A percentile compares a stretch with the other conserved stretches of the same genome.
Evolutionary conservation across 257 asterid genomes (phyloP).

Genomic region (Ajuga chamaepitys): DNA sequence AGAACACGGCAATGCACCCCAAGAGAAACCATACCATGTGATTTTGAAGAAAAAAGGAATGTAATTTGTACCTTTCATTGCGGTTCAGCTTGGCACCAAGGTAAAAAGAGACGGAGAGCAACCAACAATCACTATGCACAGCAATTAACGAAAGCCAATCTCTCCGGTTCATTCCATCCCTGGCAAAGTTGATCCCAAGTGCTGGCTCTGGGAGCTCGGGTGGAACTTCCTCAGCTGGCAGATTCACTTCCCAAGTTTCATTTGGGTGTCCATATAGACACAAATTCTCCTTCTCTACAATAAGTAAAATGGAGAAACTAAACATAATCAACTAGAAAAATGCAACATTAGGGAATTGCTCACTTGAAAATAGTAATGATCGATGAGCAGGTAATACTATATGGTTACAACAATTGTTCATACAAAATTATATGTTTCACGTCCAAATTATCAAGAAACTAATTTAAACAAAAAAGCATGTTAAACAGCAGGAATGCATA

Average conservation of each 20-base stretch:
- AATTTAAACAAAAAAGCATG: not conserved
- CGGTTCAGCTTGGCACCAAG: constrained; percentile 86
- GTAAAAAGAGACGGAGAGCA: constrained; percentile 90
- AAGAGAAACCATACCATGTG: not conserved
- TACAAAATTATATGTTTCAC: not conserved
- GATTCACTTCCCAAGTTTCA: constrained; percentile 92
- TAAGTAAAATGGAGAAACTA: constrained; percentile 13
- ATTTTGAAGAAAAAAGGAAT: constrained; percentile 3
- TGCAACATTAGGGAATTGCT: not conserved
- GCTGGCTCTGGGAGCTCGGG: constrained; percentile 98
- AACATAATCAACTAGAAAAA: constrained; percentile 13
- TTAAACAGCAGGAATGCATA: not conserved
- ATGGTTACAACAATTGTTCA: not conserved
- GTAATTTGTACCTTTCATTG: constrained; percentile 56
- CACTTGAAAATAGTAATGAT: not conserved
- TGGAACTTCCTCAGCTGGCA: constrained; percentile 97
- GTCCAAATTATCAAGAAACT: not conserved
- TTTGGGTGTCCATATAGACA: constrained; percentile 87
- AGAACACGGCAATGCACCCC: not conserved
- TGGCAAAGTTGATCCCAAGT: constrained; percentile 82
- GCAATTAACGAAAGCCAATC: constrained; percentile 96
- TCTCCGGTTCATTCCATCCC: constrained; percentile 92
- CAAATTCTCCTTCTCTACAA: constrained; percentile 84
- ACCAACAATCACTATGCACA: constrained; percentile 96
- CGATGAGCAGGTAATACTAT: not conserved